phyloP scores from a whole-genome alignment of 2,329 filamentous ascomycete genomes.

The Xylaria sp. region DNA sequence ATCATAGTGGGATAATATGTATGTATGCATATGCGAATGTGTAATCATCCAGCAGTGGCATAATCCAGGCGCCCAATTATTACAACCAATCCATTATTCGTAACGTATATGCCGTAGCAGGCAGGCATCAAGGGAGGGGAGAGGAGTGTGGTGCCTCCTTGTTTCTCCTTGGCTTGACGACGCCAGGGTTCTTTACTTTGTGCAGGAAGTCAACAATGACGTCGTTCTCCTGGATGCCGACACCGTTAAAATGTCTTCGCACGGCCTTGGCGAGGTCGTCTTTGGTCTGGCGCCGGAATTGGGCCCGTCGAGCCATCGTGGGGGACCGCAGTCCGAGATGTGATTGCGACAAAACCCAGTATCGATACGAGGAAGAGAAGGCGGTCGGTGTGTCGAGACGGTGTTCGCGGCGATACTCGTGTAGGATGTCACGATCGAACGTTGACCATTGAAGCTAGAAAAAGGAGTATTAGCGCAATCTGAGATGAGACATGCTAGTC shows the following conservation, averaged over 20 bases:
- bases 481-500: conserved; percentile 25
- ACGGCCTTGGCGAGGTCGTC: conserved; percentile 78
- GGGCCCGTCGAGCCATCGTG: conserved; percentile 76
- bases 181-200: conserved; percentile 70
- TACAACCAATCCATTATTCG: conserved; percentile 34
- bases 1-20: conserved; percentile 12
- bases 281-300: conserved; percentile 74
- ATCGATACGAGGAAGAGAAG: conserved; percentile 72
- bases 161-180: conserved; percentile 51
- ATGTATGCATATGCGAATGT: conserved; percentile 26
- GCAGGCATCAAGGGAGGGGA: conserved; percentile 47
- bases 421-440: conserved; percentile 74
- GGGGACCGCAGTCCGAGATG: conserved; percentile 77
- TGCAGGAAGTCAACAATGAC: conserved; percentile 84
- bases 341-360: conserved; percentile 70
- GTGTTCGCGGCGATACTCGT: conserved; percentile 80
- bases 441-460: conserved; percentile 72
- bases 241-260: conserved; percentile 84
- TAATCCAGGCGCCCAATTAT: conserved; percentile 21
- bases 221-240: conserved; percentile 83
- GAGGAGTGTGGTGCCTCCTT: conserved; percentile 50
- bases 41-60: conserved; percentile 23
- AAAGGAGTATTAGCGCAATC: conserved; percentile 32
- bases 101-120: conserved; percentile 12
- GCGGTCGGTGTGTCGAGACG: conserved; percentile 76